A percentile compares a stretch with the other conserved stretches of the same genome.
Conservation (phyloP, 108 stramenopile species). For the Parietichytrium sp. region DNA sequence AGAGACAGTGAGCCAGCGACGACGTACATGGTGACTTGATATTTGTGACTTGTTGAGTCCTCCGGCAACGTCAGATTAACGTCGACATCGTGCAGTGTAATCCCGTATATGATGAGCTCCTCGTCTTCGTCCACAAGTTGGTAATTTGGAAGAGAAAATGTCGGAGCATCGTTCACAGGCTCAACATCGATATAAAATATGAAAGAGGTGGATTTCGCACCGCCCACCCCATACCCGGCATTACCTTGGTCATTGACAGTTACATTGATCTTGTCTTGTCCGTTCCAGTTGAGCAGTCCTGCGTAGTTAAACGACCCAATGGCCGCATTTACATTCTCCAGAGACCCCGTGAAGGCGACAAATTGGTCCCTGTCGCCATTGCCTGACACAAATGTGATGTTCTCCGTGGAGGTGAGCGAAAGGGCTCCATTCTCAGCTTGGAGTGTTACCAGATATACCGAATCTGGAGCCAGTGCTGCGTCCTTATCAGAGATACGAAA, state of each 20-base stretch:
- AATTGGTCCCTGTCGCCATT: constrained; percentile 35
- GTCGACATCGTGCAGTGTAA: constrained; percentile 35
- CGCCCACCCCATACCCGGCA: constrained; percentile 28
- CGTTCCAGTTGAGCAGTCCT: constrained; percentile 21
- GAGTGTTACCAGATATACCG: neutral
- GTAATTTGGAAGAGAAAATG: neutral
- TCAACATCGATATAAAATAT: constrained; percentile 1
- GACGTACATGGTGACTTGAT: neutral
- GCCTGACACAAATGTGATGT: neutral
- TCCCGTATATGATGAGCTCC: neutral
- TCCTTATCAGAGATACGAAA: constrained; percentile 26
- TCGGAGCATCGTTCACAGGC: neutral
- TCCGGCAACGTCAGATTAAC: neutral
- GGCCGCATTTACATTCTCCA: neutral
- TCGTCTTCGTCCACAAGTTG: constrained; percentile 33
- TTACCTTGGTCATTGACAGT: constrained; percentile 26
- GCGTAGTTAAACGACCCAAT: neutral
- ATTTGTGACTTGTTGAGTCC: too few species aligned
- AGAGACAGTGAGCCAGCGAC: neutral
- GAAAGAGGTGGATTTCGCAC: neutral
- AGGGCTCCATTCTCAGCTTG: neutral
- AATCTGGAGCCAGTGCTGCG: neutral
- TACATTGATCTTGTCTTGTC: constrained; percentile 12
- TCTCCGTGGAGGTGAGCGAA: neutral
- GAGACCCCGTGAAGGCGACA: constrained; percentile 12